Evolutionary conservation across 306 rosid species (phyloP).

Genomic region (Trichosanthes cucumerina): DNA sequence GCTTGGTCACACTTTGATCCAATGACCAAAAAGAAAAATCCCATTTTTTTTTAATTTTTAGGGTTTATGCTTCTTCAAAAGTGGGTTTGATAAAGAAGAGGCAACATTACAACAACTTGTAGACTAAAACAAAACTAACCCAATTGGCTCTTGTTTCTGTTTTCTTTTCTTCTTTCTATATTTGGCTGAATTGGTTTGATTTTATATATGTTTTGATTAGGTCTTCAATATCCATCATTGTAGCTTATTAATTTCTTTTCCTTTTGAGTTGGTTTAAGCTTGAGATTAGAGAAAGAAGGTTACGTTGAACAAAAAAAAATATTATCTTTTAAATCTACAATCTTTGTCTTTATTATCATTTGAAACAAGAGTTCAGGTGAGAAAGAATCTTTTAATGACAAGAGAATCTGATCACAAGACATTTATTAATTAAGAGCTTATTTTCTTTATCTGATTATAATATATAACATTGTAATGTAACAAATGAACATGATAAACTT

Average conservation of each 20-base stretch:
- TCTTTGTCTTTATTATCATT: background rate
- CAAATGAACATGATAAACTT: background rate
- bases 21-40: background rate
- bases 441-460: background rate
- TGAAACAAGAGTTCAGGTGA: background rate
- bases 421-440: background rate
- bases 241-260: background rate
- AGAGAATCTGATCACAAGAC: background rate
- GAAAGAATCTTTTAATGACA: background rate
- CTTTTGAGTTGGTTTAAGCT: background rate
- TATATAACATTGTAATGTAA: background rate
- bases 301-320: background rate
- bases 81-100: slow-evolving; percentile 3
- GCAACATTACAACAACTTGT: background rate
- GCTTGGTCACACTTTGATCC: background rate
- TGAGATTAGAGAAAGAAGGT: background rate
- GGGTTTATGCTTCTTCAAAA: background rate
- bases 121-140: slow-evolving; percentile 1
- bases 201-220: background rate
- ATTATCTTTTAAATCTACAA: background rate
- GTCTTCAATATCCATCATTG: background rate
- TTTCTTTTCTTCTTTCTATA: background rate
- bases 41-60: background rate
- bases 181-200: background rate
- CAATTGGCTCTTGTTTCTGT: background rate